These are phyloP conservation scores for Cucumis hystrix DNA, from an alignment of 306 rosid species.

Conservation along the genomic window DNA sequence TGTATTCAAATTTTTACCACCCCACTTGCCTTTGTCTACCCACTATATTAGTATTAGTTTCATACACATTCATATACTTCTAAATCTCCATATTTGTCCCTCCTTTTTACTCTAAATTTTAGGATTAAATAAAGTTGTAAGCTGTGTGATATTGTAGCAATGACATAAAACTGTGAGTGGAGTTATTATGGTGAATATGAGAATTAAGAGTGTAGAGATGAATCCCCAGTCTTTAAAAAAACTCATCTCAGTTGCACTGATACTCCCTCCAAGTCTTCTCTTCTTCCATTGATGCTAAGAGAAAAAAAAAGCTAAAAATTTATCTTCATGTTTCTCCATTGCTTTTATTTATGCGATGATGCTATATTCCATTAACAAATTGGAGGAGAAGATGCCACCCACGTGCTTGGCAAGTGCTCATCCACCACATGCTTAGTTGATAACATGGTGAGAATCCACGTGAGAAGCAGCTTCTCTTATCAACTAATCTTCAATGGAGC, in stretches of 20 bases:
- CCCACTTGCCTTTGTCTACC: neutral
- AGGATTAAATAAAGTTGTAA: too few relatives aligned
- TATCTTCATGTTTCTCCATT: neutral
- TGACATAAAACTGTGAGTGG: neutral
- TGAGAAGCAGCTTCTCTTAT: conserved; percentile 7
- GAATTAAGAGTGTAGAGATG: neutral
- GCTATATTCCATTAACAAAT: neutral
- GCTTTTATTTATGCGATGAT: neutral
- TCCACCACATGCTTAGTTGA: neutral
- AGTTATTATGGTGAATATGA: neutral
- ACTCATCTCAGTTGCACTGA: neutral
- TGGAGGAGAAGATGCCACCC: neutral
- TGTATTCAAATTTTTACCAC: neutral
- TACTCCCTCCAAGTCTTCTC: neutral
- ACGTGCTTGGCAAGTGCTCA: neutral
- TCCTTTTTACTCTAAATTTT: too few relatives aligned
- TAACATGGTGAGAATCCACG: conserved; percentile 6
- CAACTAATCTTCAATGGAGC: neutral
- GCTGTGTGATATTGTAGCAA: neutral
- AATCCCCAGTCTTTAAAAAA: neutral
- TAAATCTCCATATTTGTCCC: too few relatives aligned
- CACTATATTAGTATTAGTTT: too few relatives aligned
- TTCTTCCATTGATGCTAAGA: neutral
- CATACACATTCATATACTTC: too few relatives aligned
- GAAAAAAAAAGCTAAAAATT: too few relatives aligned